Percentiles rank a stretch among this genome's conserved stretches.
phyloP scores from a whole-genome alignment of 106 monocot genomes.

The Dendrobium chrysotoxum region DNA sequence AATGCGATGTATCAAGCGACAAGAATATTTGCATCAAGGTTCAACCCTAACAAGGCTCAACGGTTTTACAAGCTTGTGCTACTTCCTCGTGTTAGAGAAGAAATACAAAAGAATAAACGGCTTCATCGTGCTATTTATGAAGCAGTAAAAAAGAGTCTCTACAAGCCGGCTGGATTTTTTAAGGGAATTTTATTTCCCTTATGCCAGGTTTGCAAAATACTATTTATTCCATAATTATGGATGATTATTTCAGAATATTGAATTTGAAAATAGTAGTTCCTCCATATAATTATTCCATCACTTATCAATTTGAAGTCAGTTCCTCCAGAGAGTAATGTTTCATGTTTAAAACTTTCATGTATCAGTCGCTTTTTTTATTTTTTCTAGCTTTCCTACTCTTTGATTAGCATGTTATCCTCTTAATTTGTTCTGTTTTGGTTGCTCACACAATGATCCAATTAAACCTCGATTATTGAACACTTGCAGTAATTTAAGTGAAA shows the following conservation, averaged over 20 bases:
- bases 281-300: constrained; percentile 1
- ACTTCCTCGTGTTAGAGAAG: constrained; percentile 80
- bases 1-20: constrained; percentile 96
- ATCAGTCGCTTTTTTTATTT: background rate
- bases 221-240: background rate
- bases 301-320: background rate
- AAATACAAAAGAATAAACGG: constrained; percentile 85
- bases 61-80: constrained; percentile 76
- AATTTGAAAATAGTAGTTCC: background rate
- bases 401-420: background rate
- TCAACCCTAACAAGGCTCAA: constrained; percentile 50
- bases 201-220: constrained; percentile 59
- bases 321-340: background rate
- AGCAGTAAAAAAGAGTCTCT: constrained; percentile 75
- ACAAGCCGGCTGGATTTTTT: constrained; percentile 92
- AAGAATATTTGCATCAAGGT: constrained; percentile 83
- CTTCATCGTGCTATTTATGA: constrained; percentile 96
- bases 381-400: background rate
- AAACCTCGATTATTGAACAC: background rate
- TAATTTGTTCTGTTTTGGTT: background rate
- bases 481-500: background rate
- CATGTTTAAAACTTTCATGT: background rate
- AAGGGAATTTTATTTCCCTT: constrained; percentile 91
- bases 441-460: background rate
- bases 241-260: background rate